Percentiles rank a stretch among this genome's conserved stretches.
These are phyloP conservation scores for Scenedesmus sp. DNA, from an alignment of 163 green algal genomes.

Conservation along the genomic window DNA sequence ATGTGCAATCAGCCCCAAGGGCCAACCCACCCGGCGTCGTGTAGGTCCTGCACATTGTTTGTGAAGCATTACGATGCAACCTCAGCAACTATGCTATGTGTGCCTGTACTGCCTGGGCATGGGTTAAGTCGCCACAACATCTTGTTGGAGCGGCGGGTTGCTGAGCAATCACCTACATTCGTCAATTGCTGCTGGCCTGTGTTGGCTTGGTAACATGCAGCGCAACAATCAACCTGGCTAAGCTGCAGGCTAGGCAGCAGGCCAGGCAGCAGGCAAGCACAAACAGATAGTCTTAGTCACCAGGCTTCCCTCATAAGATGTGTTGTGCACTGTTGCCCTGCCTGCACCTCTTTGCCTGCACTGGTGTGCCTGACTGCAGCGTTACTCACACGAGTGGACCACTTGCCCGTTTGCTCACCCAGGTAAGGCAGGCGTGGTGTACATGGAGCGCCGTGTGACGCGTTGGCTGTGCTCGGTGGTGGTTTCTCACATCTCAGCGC, in stretches of 20 bases:
- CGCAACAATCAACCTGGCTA: no score
- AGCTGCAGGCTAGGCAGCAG: no score
- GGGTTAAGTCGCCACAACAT: background rate
- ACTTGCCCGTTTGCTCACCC: slow-evolving; percentile 47
- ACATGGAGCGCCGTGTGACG: background rate
- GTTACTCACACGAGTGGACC: slow-evolving; percentile 37
- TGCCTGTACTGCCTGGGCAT: background rate
- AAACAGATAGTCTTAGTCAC: no score
- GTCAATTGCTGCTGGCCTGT: no score
- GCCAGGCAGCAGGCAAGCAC: no score
- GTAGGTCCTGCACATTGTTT: background rate
- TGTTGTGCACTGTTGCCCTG: no score
- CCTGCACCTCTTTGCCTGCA: no score
- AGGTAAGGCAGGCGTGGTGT: background rate
- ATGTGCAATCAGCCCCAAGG: background rate
- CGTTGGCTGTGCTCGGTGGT: background rate
- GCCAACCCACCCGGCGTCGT: background rate
- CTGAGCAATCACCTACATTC: no score
- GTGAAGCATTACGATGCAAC: background rate
- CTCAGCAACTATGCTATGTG: background rate
- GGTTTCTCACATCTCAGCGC: background rate
- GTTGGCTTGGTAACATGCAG: no score
- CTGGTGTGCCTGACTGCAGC: background rate
- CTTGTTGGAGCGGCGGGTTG: background rate
- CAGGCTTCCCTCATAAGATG: no score